Percentiles rank a stretch among this genome's conserved stretches.
Evolutionary conservation across 2,329 filamentous ascomycete genomes (phyloP).

Genomic region (Coniella lustricola): DNA sequence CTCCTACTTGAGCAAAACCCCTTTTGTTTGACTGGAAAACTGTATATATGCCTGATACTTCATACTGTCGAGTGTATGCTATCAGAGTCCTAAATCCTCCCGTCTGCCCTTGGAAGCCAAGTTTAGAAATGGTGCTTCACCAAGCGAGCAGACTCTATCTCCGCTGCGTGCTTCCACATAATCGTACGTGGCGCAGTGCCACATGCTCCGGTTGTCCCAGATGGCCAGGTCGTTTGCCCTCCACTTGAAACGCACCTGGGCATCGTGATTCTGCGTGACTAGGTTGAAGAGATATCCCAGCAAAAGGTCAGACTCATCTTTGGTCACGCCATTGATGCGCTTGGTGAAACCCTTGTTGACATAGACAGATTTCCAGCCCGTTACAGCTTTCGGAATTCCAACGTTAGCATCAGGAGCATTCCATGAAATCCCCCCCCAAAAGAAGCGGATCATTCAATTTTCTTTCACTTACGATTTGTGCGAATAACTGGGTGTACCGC

Average conservation of each 20-base stretch:
- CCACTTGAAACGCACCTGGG: slow-evolving; percentile 49
- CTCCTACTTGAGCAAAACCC: too few relatives aligned
- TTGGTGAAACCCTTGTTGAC: slow-evolving; percentile 45
- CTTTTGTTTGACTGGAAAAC: too few relatives aligned
- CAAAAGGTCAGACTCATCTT: slow-evolving; percentile 46
- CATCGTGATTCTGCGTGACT: slow-evolving; percentile 48
- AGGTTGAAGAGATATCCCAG: slow-evolving; percentile 41
- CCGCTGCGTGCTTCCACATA: slow-evolving; percentile 41
- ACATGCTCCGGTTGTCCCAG: slow-evolving; percentile 56
- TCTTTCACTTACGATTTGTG: slow-evolving; percentile 42
- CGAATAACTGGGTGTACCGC: slow-evolving; percentile 48
- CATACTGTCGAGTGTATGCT: too few relatives aligned
- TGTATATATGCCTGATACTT: too few relatives aligned
- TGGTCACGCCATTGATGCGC: slow-evolving; percentile 47
- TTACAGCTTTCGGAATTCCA: slow-evolving; percentile 31
- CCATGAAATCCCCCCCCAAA: background rate
- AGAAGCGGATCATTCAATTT: too few relatives aligned
- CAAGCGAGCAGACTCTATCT: slow-evolving; percentile 34
- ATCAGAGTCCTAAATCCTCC: slow-evolving; percentile 23
- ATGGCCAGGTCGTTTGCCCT: slow-evolving; percentile 49
- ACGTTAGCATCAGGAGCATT: background rate
- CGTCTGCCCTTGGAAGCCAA: slow-evolving; percentile 29
- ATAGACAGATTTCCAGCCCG: slow-evolving; percentile 50
- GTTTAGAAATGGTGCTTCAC: slow-evolving; percentile 38
- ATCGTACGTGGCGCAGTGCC: slow-evolving; percentile 53